These are phyloP conservation scores for Camelina neglecta DNA, from an alignment of 345 rosid species.

Conservation along the genomic window DNA sequence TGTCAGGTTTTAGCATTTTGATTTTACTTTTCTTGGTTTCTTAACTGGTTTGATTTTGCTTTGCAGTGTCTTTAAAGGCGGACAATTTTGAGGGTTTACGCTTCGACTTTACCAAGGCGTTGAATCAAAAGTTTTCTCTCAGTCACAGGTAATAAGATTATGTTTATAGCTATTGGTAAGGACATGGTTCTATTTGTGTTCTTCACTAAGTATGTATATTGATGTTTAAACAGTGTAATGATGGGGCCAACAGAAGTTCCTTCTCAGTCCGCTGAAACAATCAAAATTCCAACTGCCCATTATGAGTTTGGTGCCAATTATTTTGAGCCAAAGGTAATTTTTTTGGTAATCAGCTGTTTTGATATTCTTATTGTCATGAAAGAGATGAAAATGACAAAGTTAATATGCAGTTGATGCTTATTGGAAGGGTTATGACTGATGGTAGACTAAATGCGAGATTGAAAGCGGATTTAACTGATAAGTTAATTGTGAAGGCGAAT, in stretches of 20 bases:
- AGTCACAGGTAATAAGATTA: slow-evolving; percentile 70
- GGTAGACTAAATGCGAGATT: slow-evolving; percentile 89
- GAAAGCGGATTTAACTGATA: slow-evolving; percentile 86
- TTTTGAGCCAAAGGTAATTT: slow-evolving; percentile 62
- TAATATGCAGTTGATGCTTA: slow-evolving; percentile 75
- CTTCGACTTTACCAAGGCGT: slow-evolving; percentile 88
- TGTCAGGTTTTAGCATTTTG: slow-evolving; percentile 17
- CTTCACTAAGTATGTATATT: slow-evolving; percentile 20
- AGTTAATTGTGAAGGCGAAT: slow-evolving; percentile 76
- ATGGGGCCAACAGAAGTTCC: slow-evolving; percentile 97
- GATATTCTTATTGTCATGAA: slow-evolving; percentile 4
- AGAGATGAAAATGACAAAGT: slow-evolving; percentile 18
- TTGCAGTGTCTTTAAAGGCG: slow-evolving; percentile 94
- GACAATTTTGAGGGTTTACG: slow-evolving; percentile 95
- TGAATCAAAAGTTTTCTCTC: slow-evolving; percentile 84
- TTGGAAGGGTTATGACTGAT: slow-evolving; percentile 90
- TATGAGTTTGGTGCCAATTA: slow-evolving; percentile 97
- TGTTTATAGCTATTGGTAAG: not conserved
- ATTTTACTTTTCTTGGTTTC: not conserved
- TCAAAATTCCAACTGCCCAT: slow-evolving; percentile 86
- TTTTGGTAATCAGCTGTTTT: not conserved
- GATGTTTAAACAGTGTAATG: slow-evolving; percentile 58
- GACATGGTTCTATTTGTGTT: not conserved
- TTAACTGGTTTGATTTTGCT: slow-evolving; percentile 14
- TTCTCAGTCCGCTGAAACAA: slow-evolving; percentile 81